Percentiles rank a stretch among this genome's conserved stretches.
These are phyloP conservation scores for Thelephora terrestris DNA, from an alignment of 1,284 basidiomycete species.

Conservation along the genomic window DNA sequence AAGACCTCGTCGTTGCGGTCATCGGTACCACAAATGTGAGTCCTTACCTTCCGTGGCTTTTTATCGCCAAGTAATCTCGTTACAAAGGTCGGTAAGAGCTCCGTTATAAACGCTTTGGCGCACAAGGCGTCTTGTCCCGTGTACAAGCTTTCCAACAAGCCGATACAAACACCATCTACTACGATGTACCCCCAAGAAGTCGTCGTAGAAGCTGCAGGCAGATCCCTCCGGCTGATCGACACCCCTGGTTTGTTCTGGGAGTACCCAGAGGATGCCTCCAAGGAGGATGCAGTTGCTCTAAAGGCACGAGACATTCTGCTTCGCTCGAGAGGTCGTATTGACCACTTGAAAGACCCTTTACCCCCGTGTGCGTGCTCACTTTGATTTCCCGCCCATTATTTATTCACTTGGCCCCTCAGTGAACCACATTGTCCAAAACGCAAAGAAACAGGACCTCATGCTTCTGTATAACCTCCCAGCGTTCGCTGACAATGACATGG, in stretches of 20 bases:
- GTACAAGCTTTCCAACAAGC: slow-evolving; percentile 48
- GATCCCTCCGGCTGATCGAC: slow-evolving; percentile 60
- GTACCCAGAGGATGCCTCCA: slow-evolving; percentile 17
- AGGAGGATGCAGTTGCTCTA: slow-evolving; percentile 30
- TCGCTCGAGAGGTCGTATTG: slow-evolving; percentile 79
- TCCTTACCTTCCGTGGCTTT: slow-evolving; percentile 7
- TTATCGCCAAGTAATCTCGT: slow-evolving; percentile 7
- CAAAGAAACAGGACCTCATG: slow-evolving; percentile 80
- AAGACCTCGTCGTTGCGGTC: slow-evolving; percentile 53
- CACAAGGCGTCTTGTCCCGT: slow-evolving; percentile 42
- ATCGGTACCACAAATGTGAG: slow-evolving; percentile 70
- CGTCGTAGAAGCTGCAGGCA: slow-evolving; percentile 33
- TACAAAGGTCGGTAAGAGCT: slow-evolving; percentile 66
- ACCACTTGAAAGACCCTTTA: slow-evolving; percentile 79
- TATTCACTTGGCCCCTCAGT: slow-evolving; percentile 33
- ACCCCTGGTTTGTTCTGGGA: slow-evolving; percentile 74
- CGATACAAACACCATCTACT: slow-evolving; percentile 54
- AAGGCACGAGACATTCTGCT: slow-evolving; percentile 64
- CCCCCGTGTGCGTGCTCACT: slow-evolving; percentile 48
- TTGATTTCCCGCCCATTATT: slow-evolving; percentile 2
- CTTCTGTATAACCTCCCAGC: slow-evolving; percentile 82
- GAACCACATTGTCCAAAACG: slow-evolving; percentile 61
- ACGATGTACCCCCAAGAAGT: slow-evolving; percentile 60
- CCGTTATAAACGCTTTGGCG: slow-evolving; percentile 71
- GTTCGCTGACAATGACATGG: slow-evolving; percentile 62